A percentile compares a stretch with the other conserved stretches of the same genome.
Conservation (phyloP, 129 eudicot species). For the Glebionis coronaria region DNA sequence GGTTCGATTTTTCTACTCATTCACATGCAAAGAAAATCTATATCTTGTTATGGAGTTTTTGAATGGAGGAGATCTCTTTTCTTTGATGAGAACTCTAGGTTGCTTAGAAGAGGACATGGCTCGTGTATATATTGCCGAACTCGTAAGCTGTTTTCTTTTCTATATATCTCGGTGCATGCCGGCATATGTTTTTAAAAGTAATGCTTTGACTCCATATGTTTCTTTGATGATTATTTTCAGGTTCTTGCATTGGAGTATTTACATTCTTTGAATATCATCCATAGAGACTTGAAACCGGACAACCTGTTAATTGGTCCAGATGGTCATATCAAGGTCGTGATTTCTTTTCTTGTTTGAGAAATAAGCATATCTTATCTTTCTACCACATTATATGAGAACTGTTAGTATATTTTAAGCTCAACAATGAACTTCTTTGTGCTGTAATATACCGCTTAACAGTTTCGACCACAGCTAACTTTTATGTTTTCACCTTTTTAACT, state of each 20-base stretch:
- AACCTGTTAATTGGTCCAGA: slow-evolving; percentile 93
- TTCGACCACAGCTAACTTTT: background rate
- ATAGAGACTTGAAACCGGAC: slow-evolving; percentile 97
- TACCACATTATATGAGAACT: background rate
- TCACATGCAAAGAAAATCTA: slow-evolving; percentile 97
- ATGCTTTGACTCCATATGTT: slow-evolving; percentile 1
- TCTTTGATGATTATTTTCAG: slow-evolving; percentile 38
- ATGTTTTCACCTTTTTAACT: background rate
- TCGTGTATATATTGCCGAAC: slow-evolving; percentile 93
- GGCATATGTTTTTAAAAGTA: background rate
- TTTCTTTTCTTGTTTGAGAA: background rate
- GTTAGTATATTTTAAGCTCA: background rate
- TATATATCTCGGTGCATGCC: background rate
- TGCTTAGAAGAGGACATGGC: slow-evolving; percentile 98
- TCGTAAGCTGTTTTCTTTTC: slow-evolving; percentile 49
- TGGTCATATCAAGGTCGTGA: slow-evolving; percentile 97
- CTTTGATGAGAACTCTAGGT: slow-evolving; percentile 83
- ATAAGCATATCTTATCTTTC: slow-evolving; percentile 3
- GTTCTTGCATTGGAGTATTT: slow-evolving; percentile 97
- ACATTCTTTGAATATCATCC: slow-evolving; percentile 86
- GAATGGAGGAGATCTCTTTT: slow-evolving; percentile 97
- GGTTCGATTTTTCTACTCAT: slow-evolving; percentile 97
- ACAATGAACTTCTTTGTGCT: background rate
- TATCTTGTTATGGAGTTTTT: slow-evolving; percentile 95
- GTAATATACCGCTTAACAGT: background rate